A percentile compares a stretch with the other conserved stretches of the same genome.
These are phyloP conservation scores for Picochlorum sp. DNA, from an alignment of 139 green algal species.

Conservation along the genomic window DNA sequence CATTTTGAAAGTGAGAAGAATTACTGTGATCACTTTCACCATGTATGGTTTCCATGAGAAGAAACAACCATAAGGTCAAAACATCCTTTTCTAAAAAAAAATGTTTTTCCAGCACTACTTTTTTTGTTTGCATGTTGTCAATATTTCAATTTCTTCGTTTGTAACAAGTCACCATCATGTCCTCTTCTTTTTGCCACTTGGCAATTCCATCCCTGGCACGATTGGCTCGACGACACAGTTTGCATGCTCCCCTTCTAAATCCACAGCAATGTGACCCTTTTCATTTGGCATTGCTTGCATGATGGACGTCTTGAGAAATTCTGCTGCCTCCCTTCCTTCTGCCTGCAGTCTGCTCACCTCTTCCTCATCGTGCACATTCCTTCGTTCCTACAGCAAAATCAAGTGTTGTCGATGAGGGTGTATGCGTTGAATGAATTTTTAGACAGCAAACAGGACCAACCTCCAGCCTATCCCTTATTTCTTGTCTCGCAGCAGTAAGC, in stretches of 20 bases:
- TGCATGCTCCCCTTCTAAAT: neutral
- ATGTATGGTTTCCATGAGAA: too few species aligned
- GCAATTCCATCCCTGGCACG: neutral
- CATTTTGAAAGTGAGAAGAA: too few species aligned
- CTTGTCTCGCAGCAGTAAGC: neutral
- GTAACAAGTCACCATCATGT: too few species aligned
- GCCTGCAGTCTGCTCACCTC: neutral
- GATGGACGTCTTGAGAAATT: slow-evolving; percentile 5
- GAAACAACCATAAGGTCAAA: too few species aligned
- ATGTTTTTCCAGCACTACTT: too few species aligned
- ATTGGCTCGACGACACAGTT: neutral
- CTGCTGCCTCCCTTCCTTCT: neutral
- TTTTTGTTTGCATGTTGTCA: too few species aligned
- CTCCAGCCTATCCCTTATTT: slow-evolving; percentile 1
- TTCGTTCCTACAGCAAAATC: neutral
- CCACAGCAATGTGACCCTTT: neutral
- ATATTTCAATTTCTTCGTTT: too few species aligned
- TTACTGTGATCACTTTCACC: too few species aligned
- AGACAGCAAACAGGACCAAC: neutral
- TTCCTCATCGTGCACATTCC: neutral
- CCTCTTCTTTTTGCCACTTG: too few species aligned
- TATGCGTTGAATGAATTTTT: neutral
- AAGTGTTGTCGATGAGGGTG: neutral
- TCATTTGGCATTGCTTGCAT: slow-evolving; percentile 3
- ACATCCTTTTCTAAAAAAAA: too few species aligned